These are phyloP conservation scores for Fistulinella prunicolor DNA, from an alignment of 768 basidiomycete genomes.

Conservation along the genomic window DNA sequence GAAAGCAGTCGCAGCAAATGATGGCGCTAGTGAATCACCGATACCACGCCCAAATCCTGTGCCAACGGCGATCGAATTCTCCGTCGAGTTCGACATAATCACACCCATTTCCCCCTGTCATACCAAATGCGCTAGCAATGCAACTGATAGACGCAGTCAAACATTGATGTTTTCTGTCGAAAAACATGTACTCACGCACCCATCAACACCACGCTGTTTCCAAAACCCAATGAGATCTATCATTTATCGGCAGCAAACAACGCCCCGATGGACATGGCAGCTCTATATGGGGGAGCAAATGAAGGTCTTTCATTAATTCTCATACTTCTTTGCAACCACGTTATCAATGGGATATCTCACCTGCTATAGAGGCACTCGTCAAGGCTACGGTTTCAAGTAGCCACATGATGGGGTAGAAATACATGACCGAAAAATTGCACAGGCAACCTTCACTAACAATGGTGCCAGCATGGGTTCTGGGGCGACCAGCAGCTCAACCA, in stretches of 20 bases:
- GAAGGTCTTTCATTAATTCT: constrained; percentile 37
- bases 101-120: not conserved
- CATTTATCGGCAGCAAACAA: constrained; percentile 54
- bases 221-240: constrained; percentile 15
- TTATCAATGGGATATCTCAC: too few relatives aligned
- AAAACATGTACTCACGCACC: constrained; percentile 6
- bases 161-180: too few relatives aligned
- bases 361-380: constrained; percentile 63
- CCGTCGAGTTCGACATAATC: constrained; percentile 1
- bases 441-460: constrained; percentile 59
- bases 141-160: constrained; percentile 2
- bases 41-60: constrained; percentile 24
- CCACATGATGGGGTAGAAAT: constrained; percentile 82
- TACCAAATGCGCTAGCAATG: constrained; percentile 6
- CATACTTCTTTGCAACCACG: too few relatives aligned
- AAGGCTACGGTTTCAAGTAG: constrained; percentile 78
- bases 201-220: constrained; percentile 17
- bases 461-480: constrained; percentile 74
- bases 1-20: too few relatives aligned
- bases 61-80: constrained; percentile 21
- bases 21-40: constrained; percentile 13
- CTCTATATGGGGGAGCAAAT: constrained; percentile 49
- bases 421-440: constrained; percentile 76
- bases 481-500: constrained; percentile 61
- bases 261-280: constrained; percentile 48